Conservation (phyloP, 352 stramenopile species). For the Nothophytophthora sp. region DNA sequence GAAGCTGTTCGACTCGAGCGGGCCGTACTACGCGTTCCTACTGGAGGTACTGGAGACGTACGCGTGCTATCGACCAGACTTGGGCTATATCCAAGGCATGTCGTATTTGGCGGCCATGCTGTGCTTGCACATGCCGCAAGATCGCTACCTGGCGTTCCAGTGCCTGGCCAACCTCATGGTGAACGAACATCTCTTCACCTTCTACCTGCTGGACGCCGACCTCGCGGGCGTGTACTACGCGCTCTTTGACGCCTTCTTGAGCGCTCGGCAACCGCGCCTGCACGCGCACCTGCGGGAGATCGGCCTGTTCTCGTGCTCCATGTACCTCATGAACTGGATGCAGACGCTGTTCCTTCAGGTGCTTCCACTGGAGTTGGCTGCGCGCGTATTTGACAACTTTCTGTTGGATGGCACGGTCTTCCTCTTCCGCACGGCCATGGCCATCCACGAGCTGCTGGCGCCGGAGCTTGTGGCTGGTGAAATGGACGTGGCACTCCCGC, state of each 20-base stretch:
- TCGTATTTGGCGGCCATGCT: slow-evolving; percentile 87
- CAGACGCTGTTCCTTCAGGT: slow-evolving; percentile 88
- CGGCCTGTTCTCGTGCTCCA: slow-evolving; percentile 59
- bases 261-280: slow-evolving; percentile 45
- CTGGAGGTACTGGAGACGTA: slow-evolving; percentile 87
- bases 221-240: slow-evolving; percentile 83
- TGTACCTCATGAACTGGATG: slow-evolving; percentile 91
- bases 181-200: slow-evolving; percentile 88
- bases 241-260: slow-evolving; percentile 76
- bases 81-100: slow-evolving; percentile 92
- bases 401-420: slow-evolving; percentile 85
- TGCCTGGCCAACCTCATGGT: slow-evolving; percentile 89
- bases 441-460: slow-evolving; percentile 74
- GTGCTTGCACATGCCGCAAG: slow-evolving; percentile 84
- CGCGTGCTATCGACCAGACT: slow-evolving; percentile 82
- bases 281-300: slow-evolving; percentile 56
- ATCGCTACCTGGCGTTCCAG: slow-evolving; percentile 83
- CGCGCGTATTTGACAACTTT: slow-evolving; percentile 84
- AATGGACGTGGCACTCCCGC: slow-evolving; percentile 74
- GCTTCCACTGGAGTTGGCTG: slow-evolving; percentile 73
- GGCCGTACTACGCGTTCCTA: slow-evolving; percentile 76
- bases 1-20: slow-evolving; percentile 74
- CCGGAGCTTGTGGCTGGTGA: slow-evolving; percentile 53
- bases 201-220: slow-evolving; percentile 83
- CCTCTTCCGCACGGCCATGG: slow-evolving; percentile 80